Percentiles rank a stretch among this genome's conserved stretches.
These are phyloP conservation scores for Prunella vulgaris DNA, from an alignment of 257 asterid genomes.

Conservation along the genomic window DNA sequence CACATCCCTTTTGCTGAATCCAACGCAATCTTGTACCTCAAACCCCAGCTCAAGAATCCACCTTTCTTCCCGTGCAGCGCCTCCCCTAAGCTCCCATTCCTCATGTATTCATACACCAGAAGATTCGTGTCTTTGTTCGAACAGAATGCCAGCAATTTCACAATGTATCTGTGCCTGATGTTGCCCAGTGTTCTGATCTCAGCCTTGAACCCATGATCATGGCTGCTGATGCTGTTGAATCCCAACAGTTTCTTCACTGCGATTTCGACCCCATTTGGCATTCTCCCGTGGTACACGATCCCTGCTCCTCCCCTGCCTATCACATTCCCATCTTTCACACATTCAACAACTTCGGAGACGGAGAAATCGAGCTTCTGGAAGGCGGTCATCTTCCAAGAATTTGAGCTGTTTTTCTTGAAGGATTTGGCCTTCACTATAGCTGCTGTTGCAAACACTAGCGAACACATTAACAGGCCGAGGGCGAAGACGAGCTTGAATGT, in stretches of 20 bases:
- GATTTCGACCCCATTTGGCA: slow-evolving; percentile 68
- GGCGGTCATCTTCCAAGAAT: slow-evolving; percentile 81
- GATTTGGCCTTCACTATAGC: slow-evolving; percentile 76
- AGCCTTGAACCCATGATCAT: slow-evolving; percentile 85
- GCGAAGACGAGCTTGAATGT: slow-evolving; percentile 76
- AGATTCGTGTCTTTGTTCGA: slow-evolving; percentile 78
- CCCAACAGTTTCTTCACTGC: slow-evolving; percentile 84
- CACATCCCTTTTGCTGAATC: slow-evolving; percentile 90
- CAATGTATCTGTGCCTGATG: slow-evolving; percentile 83
- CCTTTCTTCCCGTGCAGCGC: slow-evolving; percentile 86
- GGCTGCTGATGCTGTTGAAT: slow-evolving; percentile 40
- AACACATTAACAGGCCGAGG: slow-evolving; percentile 65
- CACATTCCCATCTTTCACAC: slow-evolving; percentile 84
- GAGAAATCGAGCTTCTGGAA: slow-evolving; percentile 75
- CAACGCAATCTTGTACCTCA: slow-evolving; percentile 74
- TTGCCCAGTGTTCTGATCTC: slow-evolving; percentile 85
- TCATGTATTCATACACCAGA: slow-evolving; percentile 90
- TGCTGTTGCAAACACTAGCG: slow-evolving; percentile 60
- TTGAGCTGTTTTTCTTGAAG: slow-evolving; percentile 51
- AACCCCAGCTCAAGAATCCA: slow-evolving; percentile 62
- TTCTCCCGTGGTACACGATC: slow-evolving; percentile 76
- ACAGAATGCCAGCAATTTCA: slow-evolving; percentile 72
- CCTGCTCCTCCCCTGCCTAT: slow-evolving; percentile 98
- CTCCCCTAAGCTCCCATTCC: slow-evolving; percentile 93
- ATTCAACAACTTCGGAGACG: slow-evolving; percentile 66